phyloP scores from a whole-genome alignment of 2,329 filamentous ascomycete genomes.

The Fusarium nematophilum region DNA sequence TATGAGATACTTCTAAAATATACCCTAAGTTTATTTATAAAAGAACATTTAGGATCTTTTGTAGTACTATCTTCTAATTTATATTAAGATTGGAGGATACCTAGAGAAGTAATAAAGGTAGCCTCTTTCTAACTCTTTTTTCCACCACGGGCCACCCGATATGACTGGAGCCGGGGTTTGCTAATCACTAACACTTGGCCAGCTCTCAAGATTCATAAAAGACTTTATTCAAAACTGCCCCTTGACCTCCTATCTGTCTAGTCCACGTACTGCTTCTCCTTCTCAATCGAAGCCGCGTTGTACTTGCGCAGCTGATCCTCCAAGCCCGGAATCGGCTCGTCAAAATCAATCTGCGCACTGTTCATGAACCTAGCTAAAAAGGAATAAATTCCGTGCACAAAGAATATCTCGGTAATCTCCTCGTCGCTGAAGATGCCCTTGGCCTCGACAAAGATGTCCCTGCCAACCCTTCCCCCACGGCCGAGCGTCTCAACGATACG shows the following conservation, averaged over 20 bases:
- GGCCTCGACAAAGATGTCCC: neutral
- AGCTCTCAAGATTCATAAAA: too few species aligned
- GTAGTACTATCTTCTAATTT: too few species aligned
- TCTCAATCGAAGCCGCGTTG: neutral
- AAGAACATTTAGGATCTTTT: too few species aligned
- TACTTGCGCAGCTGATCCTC: constrained; percentile 1
- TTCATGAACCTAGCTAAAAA: constrained; percentile 19
- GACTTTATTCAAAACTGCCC: neutral
- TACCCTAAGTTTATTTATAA: too few species aligned
- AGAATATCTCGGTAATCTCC: constrained; percentile 13
- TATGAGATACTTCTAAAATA: too few species aligned
- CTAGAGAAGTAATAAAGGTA: too few species aligned
- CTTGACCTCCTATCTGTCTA: neutral
- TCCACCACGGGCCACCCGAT: too few species aligned
- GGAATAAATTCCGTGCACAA: constrained; percentile 3
- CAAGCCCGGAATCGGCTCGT: constrained; percentile 16
- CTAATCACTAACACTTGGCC: too few species aligned
- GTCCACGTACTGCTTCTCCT: constrained; percentile 4
- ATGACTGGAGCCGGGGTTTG: too few species aligned
- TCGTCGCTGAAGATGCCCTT: neutral
- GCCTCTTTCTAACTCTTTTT: too few species aligned
- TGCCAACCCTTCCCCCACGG: neutral
- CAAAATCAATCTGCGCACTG: constrained; percentile 15
- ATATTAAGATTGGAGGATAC: too few species aligned
- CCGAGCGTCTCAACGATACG: constrained; percentile 3